Percentiles rank a stretch among this genome's conserved stretches.
phyloP scores from a whole-genome alignment of 306 rosid species.

The Cyamopsis tetragonoloba region DNA sequence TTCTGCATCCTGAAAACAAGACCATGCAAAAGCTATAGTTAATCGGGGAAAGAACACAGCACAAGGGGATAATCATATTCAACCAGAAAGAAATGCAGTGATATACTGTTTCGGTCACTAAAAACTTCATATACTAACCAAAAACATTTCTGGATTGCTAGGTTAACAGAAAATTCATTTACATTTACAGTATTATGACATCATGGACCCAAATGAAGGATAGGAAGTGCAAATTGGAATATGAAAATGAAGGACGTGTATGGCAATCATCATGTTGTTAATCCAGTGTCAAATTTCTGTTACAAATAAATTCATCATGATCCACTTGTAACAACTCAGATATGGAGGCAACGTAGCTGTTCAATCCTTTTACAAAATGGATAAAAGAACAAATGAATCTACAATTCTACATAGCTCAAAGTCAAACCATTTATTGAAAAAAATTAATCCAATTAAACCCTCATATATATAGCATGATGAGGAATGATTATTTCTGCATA shows the following conservation, averaged over 20 bases:
- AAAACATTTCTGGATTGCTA: too few relatives aligned
- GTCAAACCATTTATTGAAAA: background rate
- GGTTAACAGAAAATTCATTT: too few relatives aligned
- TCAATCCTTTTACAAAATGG: background rate
- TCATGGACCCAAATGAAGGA: too few relatives aligned
- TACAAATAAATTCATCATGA: background rate
- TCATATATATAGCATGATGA: background rate
- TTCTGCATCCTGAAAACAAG: constrained; percentile 69
- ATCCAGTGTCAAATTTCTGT: background rate
- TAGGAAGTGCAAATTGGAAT: constrained; percentile 20
- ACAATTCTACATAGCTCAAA: background rate
- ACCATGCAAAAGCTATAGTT: constrained; percentile 17
- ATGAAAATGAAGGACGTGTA: background rate
- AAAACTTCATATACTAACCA: too few relatives aligned
- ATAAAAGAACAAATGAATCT: background rate
- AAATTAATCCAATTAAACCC: constrained; percentile 12
- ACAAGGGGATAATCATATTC: background rate
- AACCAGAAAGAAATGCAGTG: too few relatives aligned
- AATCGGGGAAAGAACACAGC: background rate
- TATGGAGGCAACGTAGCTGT: background rate
- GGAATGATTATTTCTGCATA: too few relatives aligned
- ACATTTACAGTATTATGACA: too few relatives aligned
- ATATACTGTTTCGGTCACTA: too few relatives aligned
- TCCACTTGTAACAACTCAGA: background rate
- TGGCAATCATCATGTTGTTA: background rate